These are phyloP conservation scores for Ceratocystis papillata DNA, from an alignment of 2,329 filamentous ascomycete species.

Conservation along the genomic window DNA sequence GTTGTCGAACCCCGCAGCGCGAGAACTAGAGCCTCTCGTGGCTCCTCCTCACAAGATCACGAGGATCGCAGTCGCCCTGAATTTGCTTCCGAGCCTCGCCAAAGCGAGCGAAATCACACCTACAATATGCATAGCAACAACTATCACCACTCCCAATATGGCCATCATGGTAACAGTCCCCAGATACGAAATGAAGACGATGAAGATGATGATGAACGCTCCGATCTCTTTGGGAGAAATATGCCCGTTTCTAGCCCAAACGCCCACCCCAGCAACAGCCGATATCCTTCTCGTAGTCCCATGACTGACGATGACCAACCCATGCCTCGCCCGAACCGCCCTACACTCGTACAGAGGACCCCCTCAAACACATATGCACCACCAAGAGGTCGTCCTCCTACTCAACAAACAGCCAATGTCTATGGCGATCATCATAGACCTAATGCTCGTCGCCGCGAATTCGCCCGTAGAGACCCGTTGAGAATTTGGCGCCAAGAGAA, in stretches of 20 bases:
- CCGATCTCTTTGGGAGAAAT: slow-evolving; percentile 9
- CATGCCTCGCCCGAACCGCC: slow-evolving; percentile 43
- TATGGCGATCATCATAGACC: slow-evolving; percentile 14
- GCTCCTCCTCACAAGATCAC: slow-evolving; percentile 13
- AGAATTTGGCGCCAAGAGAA: slow-evolving; percentile 44
- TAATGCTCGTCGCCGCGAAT: slow-evolving; percentile 3
- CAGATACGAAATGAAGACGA: neutral
- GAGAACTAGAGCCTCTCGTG: neutral
- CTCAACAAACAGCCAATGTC: slow-evolving; percentile 7
- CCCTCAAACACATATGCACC: slow-evolving; percentile 73
- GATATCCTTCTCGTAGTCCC: slow-evolving; percentile 12
- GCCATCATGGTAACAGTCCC: neutral
- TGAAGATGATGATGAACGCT: slow-evolving; percentile 1
- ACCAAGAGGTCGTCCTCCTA: slow-evolving; percentile 17
- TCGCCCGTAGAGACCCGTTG: neutral
- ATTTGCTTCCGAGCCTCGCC: slow-evolving; percentile 16
- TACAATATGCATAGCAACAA: slow-evolving; percentile 11
- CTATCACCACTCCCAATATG: slow-evolving; percentile 6
- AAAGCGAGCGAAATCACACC: slow-evolving; percentile 14
- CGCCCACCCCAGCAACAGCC: slow-evolving; percentile 13
- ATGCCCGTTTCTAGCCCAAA: slow-evolving; percentile 14
- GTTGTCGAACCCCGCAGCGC: slow-evolving; percentile 7
- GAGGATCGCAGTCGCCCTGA: slow-evolving; percentile 12
- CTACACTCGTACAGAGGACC: slow-evolving; percentile 51
- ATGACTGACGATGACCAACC: slow-evolving; percentile 14